These are phyloP conservation scores for Mucor saturninus DNA, from an alignment of 371 early-diverging fungal genomes.

Conservation along the genomic window DNA sequence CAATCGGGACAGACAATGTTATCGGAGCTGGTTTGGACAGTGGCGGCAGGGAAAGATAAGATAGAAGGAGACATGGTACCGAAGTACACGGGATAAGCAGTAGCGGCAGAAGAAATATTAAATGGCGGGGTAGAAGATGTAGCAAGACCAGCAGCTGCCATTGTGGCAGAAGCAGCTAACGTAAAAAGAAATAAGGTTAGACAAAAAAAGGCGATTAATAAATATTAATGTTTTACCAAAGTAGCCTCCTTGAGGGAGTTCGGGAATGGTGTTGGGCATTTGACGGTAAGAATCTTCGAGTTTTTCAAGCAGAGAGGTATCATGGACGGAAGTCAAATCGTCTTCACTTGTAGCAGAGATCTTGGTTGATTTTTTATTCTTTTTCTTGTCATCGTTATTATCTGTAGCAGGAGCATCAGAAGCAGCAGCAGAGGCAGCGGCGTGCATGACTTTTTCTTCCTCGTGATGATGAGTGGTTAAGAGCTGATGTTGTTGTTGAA, in stretches of 20 bases:
- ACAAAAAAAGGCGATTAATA: no score
- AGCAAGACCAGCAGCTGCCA: constrained; percentile 12
- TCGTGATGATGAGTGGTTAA: constrained; percentile 29
- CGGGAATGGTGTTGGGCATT: constrained; percentile 11
- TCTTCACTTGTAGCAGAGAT: constrained; percentile 38
- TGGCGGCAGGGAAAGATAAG: constrained; percentile 35
- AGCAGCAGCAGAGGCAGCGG: no score
- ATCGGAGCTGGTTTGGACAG: constrained; percentile 34
- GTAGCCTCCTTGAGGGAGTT: constrained; percentile 30
- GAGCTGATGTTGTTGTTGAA: constrained; percentile 48
- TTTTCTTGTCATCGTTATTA: not conserved
- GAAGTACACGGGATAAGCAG: constrained; percentile 42
- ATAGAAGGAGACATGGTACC: constrained; percentile 34
- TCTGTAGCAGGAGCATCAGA: not conserved
- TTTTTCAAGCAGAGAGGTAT: constrained; percentile 42
- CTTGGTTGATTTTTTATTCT: not conserved
- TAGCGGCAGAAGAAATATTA: constrained; percentile 38
- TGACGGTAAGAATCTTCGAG: constrained; percentile 36
- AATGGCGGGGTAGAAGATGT: constrained; percentile 34
- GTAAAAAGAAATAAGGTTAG: not conserved
- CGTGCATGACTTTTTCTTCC: constrained; percentile 26
- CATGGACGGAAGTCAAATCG: constrained; percentile 37
- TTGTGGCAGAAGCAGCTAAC: constrained; percentile 12
- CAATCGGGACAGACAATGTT: constrained; percentile 53
- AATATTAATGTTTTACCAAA: constrained; percentile 29